Percentiles rank a stretch among this genome's conserved stretches.
phyloP scores from a whole-genome alignment of 441 rosid species.

The Jatropha multifida region DNA sequence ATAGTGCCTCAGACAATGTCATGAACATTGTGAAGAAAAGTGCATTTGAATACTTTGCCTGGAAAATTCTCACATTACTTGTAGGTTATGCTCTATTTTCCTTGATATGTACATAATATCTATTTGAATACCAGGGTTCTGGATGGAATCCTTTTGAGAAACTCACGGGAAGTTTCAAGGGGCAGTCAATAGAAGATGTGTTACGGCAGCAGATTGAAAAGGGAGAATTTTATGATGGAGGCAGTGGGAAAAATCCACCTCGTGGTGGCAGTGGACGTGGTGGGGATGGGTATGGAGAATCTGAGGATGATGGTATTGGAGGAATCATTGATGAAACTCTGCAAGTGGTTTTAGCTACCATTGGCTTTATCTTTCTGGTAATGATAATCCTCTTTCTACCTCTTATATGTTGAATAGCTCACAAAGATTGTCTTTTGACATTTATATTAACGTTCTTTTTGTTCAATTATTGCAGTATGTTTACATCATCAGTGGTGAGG shows the following conservation, averaged over 20 bases:
- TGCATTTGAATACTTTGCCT: neutral
- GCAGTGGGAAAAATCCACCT: constrained; percentile 50
- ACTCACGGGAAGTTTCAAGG: constrained; percentile 58
- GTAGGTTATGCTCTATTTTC: neutral
- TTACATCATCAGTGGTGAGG: constrained; percentile 66
- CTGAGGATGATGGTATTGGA: constrained; percentile 54
- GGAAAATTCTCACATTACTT: neutral
- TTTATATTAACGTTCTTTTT: neutral
- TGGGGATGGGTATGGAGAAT: constrained; percentile 40
- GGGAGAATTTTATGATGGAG: constrained; percentile 54
- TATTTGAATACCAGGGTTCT: constrained; percentile 38
- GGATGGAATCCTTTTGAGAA: constrained; percentile 53
- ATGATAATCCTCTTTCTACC: constrained; percentile 8
- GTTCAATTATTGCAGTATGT: constrained; percentile 44
- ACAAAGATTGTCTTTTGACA: neutral
- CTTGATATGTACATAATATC: constrained; percentile 1
- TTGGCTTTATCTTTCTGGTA: constrained; percentile 75
- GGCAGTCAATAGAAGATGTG: constrained; percentile 61
- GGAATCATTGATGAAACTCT: constrained; percentile 60
- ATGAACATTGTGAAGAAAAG: neutral
- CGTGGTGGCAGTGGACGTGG: constrained; percentile 47
- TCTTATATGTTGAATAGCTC: neutral
- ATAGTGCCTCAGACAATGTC: neutral
- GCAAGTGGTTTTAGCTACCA: constrained; percentile 73
- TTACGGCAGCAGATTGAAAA: constrained; percentile 67